Conservation (phyloP, 805 yeast genomes). For the Nakazawaea sp. region DNA sequence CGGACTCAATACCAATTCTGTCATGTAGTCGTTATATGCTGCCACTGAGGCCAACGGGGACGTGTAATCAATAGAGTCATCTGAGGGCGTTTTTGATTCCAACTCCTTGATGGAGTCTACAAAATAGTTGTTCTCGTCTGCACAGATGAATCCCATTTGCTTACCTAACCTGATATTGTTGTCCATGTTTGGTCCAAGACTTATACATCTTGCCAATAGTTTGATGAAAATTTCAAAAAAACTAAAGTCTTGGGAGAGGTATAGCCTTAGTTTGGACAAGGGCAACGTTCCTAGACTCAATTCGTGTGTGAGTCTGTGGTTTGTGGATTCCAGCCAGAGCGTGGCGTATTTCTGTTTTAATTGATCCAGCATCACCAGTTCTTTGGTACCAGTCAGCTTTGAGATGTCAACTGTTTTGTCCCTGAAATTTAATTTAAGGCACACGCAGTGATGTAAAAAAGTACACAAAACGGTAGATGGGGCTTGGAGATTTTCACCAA, state of each 20-base stretch:
- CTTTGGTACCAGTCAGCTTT: too few relatives aligned
- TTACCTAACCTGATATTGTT: slow-evolving; percentile 35
- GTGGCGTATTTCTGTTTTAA: slow-evolving; percentile 19
- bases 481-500: too few relatives aligned
- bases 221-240: slow-evolving; percentile 36
- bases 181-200: slow-evolving; percentile 31
- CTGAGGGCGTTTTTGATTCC: slow-evolving; percentile 4
- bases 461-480: too few relatives aligned
- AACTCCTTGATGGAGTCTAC: slow-evolving; percentile 23
- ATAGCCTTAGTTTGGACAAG: slow-evolving; percentile 33
- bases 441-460: too few relatives aligned
- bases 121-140: slow-evolving; percentile 43
- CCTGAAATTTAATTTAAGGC: background rate
- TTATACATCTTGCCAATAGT: slow-evolving; percentile 35
- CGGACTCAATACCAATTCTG: slow-evolving; percentile 20
- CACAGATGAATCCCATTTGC: slow-evolving; percentile 43
- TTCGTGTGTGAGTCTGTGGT: slow-evolving; percentile 36
- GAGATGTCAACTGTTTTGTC: background rate
- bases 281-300: slow-evolving; percentile 38
- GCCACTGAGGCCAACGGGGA: background rate
- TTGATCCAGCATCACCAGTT: background rate
- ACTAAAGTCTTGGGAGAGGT: slow-evolving; percentile 41
- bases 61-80: background rate
- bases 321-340: slow-evolving; percentile 23
- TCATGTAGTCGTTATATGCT: slow-evolving; percentile 18